Conservation (phyloP, 2,329 filamentous ascomycete genomes). For the Diaporthe helianthi region DNA sequence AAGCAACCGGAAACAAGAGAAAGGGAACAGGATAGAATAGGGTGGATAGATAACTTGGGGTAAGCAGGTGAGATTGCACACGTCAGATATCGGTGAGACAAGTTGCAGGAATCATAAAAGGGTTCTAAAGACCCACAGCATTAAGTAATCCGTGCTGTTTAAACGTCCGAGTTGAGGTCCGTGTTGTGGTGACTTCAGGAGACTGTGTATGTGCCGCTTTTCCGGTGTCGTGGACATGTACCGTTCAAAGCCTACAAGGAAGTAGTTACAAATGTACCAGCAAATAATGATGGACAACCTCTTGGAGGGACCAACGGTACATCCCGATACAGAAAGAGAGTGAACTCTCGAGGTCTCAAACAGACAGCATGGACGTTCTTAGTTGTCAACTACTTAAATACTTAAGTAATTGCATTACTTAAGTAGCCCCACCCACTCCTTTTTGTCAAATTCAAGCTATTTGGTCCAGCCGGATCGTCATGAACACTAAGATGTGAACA, state of each 20-base stretch:
- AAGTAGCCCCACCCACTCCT: no score
- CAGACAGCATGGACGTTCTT: neutral
- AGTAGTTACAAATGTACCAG: conserved; percentile 3
- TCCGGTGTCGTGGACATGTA: conserved; percentile 20
- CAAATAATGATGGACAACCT: conserved; percentile 13
- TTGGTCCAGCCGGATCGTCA: neutral
- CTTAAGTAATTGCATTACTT: no score
- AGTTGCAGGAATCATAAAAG: conserved; percentile 4
- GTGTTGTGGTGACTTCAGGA: conserved; percentile 7
- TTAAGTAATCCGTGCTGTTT: conserved; percentile 20
- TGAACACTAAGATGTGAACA: neutral
- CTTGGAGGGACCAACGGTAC: neutral
- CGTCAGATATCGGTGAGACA: conserved; percentile 24
- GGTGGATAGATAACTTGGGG: neutral
- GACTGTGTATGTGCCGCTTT: conserved; percentile 16
- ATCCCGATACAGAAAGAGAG: neutral
- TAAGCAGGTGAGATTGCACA: conserved; percentile 9
- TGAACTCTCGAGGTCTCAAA: neutral
- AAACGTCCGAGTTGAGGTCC: conserved; percentile 16
- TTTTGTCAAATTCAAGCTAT: neutral
- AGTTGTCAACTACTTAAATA: neutral
- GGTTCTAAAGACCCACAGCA: conserved; percentile 5
- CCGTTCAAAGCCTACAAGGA: neutral
- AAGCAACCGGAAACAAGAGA: neutral
- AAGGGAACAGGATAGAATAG: neutral